Conservation (phyloP, 1,284 basidiomycete species). For the Pseudozyma sp. region DNA sequence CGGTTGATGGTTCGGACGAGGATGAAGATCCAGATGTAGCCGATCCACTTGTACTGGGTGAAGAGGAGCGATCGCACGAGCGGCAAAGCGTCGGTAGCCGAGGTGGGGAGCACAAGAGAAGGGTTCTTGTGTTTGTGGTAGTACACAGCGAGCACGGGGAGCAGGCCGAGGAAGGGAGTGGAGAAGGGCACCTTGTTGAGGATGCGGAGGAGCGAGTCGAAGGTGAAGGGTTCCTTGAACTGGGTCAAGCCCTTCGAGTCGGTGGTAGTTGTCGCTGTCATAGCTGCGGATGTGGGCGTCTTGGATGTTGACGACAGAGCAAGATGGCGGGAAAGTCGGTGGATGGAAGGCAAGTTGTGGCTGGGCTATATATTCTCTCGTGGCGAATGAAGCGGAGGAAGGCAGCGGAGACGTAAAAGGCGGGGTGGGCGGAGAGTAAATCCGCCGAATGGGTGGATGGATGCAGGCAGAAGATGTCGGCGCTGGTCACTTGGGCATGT, state of each 20-base stretch:
- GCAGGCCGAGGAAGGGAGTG: constrained; percentile 53
- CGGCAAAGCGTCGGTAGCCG: constrained; percentile 15
- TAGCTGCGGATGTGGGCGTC: constrained; percentile 1
- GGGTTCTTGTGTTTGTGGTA: constrained; percentile 46
- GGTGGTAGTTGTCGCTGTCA: constrained; percentile 13
- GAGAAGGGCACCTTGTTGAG: constrained; percentile 58
- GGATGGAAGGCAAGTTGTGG: background rate
- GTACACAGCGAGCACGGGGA: constrained; percentile 53
- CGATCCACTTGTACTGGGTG: constrained; percentile 56
- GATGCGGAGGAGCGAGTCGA: constrained; percentile 50
- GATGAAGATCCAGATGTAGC: constrained; percentile 50
- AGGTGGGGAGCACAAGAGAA: constrained; percentile 1
- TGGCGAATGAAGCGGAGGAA: too few relatives aligned
- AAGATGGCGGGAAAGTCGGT: background rate
- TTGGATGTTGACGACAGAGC: background rate
- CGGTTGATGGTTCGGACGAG: constrained; percentile 55
- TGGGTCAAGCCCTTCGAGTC: constrained; percentile 15
- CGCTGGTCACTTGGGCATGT: too few relatives aligned
- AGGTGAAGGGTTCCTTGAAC: constrained; percentile 53
- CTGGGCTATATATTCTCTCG: too few relatives aligned
- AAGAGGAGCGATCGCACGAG: constrained; percentile 46
- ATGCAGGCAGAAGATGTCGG: too few relatives aligned
- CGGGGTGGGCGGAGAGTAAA: too few relatives aligned
- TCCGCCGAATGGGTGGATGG: too few relatives aligned
- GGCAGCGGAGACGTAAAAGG: too few relatives aligned